phyloP scores from a whole-genome alignment of 768 basidiomycete species.

The Suillus fuscotomentosus region DNA sequence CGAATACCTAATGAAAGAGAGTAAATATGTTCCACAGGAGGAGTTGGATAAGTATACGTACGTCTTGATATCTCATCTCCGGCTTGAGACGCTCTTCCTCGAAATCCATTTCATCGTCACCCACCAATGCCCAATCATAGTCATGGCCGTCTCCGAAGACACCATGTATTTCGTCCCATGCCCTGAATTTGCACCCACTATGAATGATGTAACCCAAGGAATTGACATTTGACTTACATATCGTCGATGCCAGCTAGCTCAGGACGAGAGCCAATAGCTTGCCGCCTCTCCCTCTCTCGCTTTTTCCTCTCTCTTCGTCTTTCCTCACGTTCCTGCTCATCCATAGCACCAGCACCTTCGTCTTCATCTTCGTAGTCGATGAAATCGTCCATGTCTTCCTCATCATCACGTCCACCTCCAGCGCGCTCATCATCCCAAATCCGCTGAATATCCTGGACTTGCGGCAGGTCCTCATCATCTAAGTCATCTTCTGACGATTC shows the following conservation, averaged over 20 bases:
- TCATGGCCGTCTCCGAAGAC: slow-evolving; percentile 97
- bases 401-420: slow-evolving; percentile 45
- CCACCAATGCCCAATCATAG: slow-evolving; percentile 91
- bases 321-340: slow-evolving; percentile 76
- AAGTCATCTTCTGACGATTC: slow-evolving; percentile 82
- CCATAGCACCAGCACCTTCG: slow-evolving; percentile 77
- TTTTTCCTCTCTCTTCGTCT: slow-evolving; percentile 63
- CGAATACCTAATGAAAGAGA: slow-evolving; percentile 72
- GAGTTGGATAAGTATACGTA: slow-evolving; percentile 31
- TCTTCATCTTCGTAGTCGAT: slow-evolving; percentile 80
- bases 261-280: slow-evolving; percentile 61
- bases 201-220: slow-evolving; percentile 2
- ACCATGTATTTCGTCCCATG: slow-evolving; percentile 94
- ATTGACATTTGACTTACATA: slow-evolving; percentile 50
- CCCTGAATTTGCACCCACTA: slow-evolving; percentile 44
- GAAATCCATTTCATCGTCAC: slow-evolving; percentile 60
- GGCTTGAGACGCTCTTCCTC: slow-evolving; percentile 57
- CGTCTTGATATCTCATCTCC: slow-evolving; percentile 85
- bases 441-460: slow-evolving; percentile 59
- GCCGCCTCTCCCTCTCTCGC: slow-evolving; percentile 64
- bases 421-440: slow-evolving; percentile 78
- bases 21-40: slow-evolving; percentile 7
- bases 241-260: slow-evolving; percentile 81
- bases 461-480: slow-evolving; percentile 50
- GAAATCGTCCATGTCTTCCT: slow-evolving; percentile 71